Conservation (phyloP, 306 rosid genomes). For the Prunus campanulata region DNA sequence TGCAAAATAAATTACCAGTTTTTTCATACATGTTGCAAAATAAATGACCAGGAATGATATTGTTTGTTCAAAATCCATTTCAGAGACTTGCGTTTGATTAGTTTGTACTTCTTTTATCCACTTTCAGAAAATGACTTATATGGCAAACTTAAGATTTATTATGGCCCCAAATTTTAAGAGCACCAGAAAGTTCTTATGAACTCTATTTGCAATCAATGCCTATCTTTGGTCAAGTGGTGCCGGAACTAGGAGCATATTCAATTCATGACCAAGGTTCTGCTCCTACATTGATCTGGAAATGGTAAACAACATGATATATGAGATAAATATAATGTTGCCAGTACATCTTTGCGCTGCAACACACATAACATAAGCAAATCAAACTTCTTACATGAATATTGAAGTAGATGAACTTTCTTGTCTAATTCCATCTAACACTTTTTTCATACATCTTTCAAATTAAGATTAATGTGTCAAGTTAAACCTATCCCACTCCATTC, state of each 20-base stretch:
- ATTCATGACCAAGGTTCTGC: too few species aligned
- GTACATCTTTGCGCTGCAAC: constrained; percentile 39
- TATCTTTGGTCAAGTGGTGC: too few species aligned
- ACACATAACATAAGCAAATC: constrained; percentile 4
- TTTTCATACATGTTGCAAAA: too few species aligned
- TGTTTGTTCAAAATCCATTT: constrained; percentile 29
- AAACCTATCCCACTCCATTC: too few species aligned
- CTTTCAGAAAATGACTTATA: neutral
- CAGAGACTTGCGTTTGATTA: constrained; percentile 17
- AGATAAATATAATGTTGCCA: constrained; percentile 19
- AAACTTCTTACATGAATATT: neutral
- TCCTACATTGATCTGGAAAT: too few species aligned
- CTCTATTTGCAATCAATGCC: too few species aligned
- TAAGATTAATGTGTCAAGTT: too few species aligned
- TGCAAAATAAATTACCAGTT: too few species aligned
- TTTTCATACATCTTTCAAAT: neutral
- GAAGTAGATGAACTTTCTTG: neutral
- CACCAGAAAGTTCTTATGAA: too few species aligned
- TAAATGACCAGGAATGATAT: too few species aligned
- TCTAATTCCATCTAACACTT: neutral
- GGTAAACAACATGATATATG: too few species aligned
- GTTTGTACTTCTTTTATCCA: neutral
- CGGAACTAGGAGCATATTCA: too few species aligned
- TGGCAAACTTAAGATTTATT: neutral
- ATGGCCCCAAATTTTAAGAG: neutral